Evolutionary conservation across 768 basidiomycete genomes (phyloP), one percentile per base, ranked within the genome.

Genomic region (Phylloporus sp.): DNA sequence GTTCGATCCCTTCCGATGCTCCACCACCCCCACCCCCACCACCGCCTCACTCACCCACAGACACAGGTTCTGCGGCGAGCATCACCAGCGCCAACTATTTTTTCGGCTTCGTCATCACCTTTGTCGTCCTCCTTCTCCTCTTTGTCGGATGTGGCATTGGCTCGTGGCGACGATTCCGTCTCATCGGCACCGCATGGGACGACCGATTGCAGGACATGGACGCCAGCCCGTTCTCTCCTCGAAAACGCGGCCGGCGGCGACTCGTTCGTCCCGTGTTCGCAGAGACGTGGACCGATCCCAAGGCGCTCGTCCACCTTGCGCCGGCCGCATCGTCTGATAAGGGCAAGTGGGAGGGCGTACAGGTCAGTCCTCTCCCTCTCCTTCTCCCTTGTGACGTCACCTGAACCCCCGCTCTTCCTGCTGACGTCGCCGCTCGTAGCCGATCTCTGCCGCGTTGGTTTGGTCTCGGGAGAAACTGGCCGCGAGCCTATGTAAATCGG

Each of bases 141-240:
- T 79, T 80, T 43, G 63, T 79, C 9, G 73, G 69, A 4, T 79
- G 77, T 40, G 77, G 76, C 8, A 53, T 81, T 14, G 66, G 72
- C 38, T 71, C 77, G 15, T 68, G 79, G 49, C 62, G 75, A 36
- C 60, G 77, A 15, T 57, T 65, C 33, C 49, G 47, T 33, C 39
- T 61, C 13, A 7, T 53, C 11, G 50, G 54, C 21, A 46, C 53
- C 0, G 47, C 49, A 0, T 65, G 59, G 59, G 61, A 61, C n/a
- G 45, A 37, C 1, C 49, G 38, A 2, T 10, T 61, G 15, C 57
- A 55, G 23, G 52, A 42, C 34, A 48, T 59, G 38, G 58, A 55
- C 0, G 51, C 48, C 1, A 34, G 20, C 15, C 9, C 42, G 5
- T 46, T 52, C 34, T 14, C 27, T 0, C 6, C 34, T 1, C 55